Evolutionary conservation across 805 yeast genomes (phyloP), one percentile per base, ranked within the genome.

Genomic region (Deakozyma indianensis): DNA sequence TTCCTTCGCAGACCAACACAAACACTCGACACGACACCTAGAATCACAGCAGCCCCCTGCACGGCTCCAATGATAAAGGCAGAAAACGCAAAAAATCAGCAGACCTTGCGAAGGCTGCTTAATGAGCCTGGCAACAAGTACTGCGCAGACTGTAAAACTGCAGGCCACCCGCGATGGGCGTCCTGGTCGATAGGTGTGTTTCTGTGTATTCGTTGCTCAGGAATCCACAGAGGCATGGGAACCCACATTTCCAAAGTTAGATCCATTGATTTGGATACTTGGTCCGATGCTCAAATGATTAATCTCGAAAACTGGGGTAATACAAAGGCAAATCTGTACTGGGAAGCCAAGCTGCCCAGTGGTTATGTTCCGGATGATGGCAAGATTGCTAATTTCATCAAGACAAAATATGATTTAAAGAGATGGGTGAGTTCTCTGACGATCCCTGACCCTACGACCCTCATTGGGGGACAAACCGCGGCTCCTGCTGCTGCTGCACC

Each of bases 131-230:
- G 76, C 29, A 92, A 92, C 68, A 76, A 75, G 56, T 61, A 67
- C 41, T 90, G 98, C 62, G 95, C 88, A 1, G 98, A 90, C 63
- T 90, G 98, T 65, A 90, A 92, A 62, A 73, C 78, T 0, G 74
- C 90, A 14, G 73, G 81, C 28, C 94, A 90, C 62, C 98, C 98
- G 21, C 73, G 97, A 45, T 90, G 98, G 98, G 96, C 97, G 9
- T 80, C 94, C 18, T 90, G 96, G 96, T 87, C 82, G 54, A 63
- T 90, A 45, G 98, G 98, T 22, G 77, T 92, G 47, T 88, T 92
- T 57, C 74, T 90, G 38, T 90, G 98, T 63, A 90, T 90, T 51
- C 50, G 69, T 53, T 90, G 98, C 63, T 88, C 96, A 1, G 98
- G 98, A 1, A 83, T 90, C 50, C 98, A 90, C 61, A 72, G 97